Percentiles rank a stretch among this genome's conserved stretches.
Conservation (phyloP, 306 rosid species). For the Astragalus glycyphyllos region DNA sequence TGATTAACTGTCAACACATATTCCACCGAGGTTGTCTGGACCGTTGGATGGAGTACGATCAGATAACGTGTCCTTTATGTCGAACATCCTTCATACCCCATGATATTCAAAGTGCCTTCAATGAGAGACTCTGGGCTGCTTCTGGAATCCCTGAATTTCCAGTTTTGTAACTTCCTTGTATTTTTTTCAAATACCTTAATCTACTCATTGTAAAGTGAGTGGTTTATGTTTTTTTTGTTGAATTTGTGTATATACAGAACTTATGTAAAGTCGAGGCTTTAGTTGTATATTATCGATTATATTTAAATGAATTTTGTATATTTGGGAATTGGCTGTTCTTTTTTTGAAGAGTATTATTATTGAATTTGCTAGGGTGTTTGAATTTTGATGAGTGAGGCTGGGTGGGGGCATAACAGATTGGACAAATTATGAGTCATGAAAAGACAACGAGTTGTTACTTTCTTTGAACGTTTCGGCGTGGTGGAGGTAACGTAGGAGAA, state of each 20-base stretch:
- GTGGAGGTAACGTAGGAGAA: constrained; percentile 28
- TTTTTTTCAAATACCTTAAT: too few species aligned
- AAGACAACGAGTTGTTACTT: not conserved
- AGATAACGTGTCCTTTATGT: constrained; percentile 87
- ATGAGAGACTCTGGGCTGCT: constrained; percentile 73
- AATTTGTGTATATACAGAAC: constrained; percentile 32
- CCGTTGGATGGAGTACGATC: constrained; percentile 94
- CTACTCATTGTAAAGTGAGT: too few species aligned
- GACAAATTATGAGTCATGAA: constrained; percentile 9
- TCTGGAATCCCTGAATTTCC: constrained; percentile 73
- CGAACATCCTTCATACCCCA: constrained; percentile 67
- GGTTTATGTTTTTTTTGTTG: not conserved
- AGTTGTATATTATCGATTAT: constrained; percentile 36
- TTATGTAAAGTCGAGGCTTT: constrained; percentile 13
- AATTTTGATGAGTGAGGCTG: not conserved
- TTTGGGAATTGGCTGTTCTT: constrained; percentile 31
- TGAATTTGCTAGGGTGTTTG: too few species aligned
- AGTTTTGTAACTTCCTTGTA: constrained; percentile 30
- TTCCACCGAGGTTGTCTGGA: constrained; percentile 86
- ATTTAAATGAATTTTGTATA: constrained; percentile 33
- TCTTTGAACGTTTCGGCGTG: constrained; percentile 4
- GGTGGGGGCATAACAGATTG: not conserved
- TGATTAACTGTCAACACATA: constrained; percentile 73
- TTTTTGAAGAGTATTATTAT: not conserved
- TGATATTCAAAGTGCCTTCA: constrained; percentile 57